A percentile compares a stretch with the other conserved stretches of the same genome.
Conservation (phyloP, 2,329 filamentous ascomycete species). For the Cladosporium cucumerinum region DNA sequence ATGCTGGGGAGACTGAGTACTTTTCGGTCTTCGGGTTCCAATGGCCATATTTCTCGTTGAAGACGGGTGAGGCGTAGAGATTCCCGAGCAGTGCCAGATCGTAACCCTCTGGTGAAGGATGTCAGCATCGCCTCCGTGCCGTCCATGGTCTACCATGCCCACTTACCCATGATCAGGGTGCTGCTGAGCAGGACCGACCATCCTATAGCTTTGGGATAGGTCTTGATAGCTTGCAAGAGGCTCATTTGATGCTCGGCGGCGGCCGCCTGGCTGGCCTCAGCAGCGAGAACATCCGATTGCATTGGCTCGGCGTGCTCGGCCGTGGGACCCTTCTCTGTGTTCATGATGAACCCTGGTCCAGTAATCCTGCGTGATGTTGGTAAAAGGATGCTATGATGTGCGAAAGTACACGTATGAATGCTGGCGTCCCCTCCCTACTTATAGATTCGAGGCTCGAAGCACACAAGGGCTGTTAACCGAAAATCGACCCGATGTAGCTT, state of each 20-base stretch:
- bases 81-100: conserved; percentile 37
- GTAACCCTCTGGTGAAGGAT: conserved; percentile 33
- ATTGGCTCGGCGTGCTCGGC: conserved; percentile 5
- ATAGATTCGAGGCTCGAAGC: background rate
- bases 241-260: conserved; percentile 10
- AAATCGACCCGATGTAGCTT: background rate
- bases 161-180: conserved; percentile 35
- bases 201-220: conserved; percentile 27
- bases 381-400: background rate
- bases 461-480: background rate
- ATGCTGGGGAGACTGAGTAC: conserved; percentile 52
- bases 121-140: background rate
- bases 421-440: background rate
- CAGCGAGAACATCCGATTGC: conserved; percentile 6
- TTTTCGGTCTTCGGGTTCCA: conserved; percentile 31
- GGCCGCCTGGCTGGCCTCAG: conserved; percentile 12
- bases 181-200: conserved; percentile 36
- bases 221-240: conserved; percentile 13
- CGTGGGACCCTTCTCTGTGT: conserved; percentile 3
- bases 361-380: background rate
- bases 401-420: background rate
- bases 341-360: background rate
- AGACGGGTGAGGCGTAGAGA: conserved; percentile 35
- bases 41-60: conserved; percentile 39
- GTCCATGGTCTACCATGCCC: too few relatives aligned